Evolutionary conservation across 164 flowering plant species (phyloP), one percentile per base, ranked within the genome.

Genomic region (Annona cherimola): DNA sequence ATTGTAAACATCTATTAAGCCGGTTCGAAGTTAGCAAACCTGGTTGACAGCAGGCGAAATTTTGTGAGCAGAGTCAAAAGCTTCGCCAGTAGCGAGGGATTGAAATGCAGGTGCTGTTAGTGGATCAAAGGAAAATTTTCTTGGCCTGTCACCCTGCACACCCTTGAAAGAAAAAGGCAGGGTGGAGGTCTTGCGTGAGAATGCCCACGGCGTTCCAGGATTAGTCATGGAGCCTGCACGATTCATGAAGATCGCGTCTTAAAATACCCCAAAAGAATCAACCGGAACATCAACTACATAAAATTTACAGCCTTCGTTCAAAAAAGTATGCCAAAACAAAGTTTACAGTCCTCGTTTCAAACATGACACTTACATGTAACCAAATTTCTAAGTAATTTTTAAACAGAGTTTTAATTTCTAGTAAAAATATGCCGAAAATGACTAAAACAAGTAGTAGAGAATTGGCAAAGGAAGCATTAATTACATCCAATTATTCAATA

Each of bases 191-290:
- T 87, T 86, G 81, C 80, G 82, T 8, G 81, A 70, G 75, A 81
- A 83, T 3, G 87, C 81, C 88, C 90, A 87, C 59, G 76, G 88
- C 66, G 76, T 57, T 9, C 75, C 81, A 59, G 82, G 71, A 68
- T 77, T 80, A 55, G 75, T 78, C 72, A 60, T 42, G 73, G 62
- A 82, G 50, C 72, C 92, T 85, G 75, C 73, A 79, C 43, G 55
- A 9, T 9, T 11, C 43, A 45, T n/a, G 5, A 67, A 42, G 7
- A 3, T 6, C 57, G 11, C 57, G 6, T 14, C n/a, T 3, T 8
- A 50, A 7, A 50, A 50, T 14, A 50, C 14, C 11, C 6, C 6
- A 50, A 6, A 50, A 50, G 57, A 50, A 20, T 60, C 4, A 4
- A 20, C 18, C 19, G 19, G 26, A 60, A 60, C 35, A 18, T 60